Evolutionary conservation across 2,329 filamentous ascomycete genomes (phyloP).

Genomic region (Annulohypoxylon truncatum): DNA sequence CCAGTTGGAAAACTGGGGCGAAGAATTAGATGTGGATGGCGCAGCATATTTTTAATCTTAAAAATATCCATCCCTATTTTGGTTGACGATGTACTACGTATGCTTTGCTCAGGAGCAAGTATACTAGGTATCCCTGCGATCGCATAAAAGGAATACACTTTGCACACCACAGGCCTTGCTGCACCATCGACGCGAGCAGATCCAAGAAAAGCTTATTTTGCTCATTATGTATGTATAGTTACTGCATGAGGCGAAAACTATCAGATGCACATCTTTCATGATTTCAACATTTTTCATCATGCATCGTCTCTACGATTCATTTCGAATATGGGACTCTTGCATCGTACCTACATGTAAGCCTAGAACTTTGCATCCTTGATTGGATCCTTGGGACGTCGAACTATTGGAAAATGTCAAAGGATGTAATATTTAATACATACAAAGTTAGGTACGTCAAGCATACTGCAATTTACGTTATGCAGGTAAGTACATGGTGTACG

Average conservation of each 20-base stretch:
- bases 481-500: neutral
- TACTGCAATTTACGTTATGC: neutral
- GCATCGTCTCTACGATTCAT: neutral
- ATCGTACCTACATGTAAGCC: no score
- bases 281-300: neutral
- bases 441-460: neutral
- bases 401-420: neutral
- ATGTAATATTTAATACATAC: neutral
- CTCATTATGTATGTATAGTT: neutral
- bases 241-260: neutral
- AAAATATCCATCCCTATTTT: neutral
- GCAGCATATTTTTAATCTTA: slow-evolving; percentile 36
- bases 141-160: slow-evolving; percentile 16
- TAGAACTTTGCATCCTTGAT: neutral
- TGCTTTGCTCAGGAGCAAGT: slow-evolving; percentile 16
- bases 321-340: neutral
- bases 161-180: neutral
- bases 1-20: slow-evolving; percentile 8
- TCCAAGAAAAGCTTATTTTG: slow-evolving; percentile 33
- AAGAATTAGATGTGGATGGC: slow-evolving; percentile 27
- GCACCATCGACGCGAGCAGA: slow-evolving; percentile 8
- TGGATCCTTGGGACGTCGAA: neutral
- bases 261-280: no score
- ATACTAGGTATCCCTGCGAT: slow-evolving; percentile 13
- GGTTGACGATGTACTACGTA: neutral